Conservation (phyloP, 2,329 filamentous ascomycete genomes). For the Fusarium scirpi region DNA sequence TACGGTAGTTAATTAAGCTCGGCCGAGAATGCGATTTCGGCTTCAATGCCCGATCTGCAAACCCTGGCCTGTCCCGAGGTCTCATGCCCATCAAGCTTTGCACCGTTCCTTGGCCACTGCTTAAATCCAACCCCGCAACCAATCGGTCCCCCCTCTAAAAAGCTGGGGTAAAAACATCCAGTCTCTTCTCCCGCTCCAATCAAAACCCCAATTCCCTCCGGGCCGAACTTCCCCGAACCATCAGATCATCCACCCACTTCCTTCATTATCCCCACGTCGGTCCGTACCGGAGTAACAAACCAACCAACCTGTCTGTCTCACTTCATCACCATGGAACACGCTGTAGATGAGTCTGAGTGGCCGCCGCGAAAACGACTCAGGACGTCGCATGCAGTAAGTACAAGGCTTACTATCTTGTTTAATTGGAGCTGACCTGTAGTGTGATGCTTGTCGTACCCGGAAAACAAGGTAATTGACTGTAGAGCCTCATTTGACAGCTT, state of each 20-base stretch:
- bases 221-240: conserved; percentile 30
- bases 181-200: conserved; percentile 35
- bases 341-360: conserved; percentile 45
- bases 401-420: background rate
- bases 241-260: conserved; percentile 16
- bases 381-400: conserved; percentile 57
- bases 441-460: conserved; percentile 60
- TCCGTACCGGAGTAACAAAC: conserved; percentile 50
- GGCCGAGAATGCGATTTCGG: background rate
- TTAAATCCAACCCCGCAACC: conserved; percentile 2
- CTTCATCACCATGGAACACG: conserved; percentile 42
- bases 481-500: background rate
- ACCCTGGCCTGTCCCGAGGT: conserved; percentile 9
- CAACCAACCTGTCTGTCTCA: conserved; percentile 1
- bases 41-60: background rate
- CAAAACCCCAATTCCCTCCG: conserved; percentile 7
- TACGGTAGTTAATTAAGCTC: background rate
- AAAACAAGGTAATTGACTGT: conserved; percentile 59
- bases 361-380: conserved; percentile 55
- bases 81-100: conserved; percentile 33
- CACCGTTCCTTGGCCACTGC: background rate
- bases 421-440: conserved; percentile 49
- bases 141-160: background rate
- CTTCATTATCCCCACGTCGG: conserved; percentile 44
- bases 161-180: conserved; percentile 22